Conservation (phyloP, 352 stramenopile genomes). For the Phytopythium helicoides region DNA sequence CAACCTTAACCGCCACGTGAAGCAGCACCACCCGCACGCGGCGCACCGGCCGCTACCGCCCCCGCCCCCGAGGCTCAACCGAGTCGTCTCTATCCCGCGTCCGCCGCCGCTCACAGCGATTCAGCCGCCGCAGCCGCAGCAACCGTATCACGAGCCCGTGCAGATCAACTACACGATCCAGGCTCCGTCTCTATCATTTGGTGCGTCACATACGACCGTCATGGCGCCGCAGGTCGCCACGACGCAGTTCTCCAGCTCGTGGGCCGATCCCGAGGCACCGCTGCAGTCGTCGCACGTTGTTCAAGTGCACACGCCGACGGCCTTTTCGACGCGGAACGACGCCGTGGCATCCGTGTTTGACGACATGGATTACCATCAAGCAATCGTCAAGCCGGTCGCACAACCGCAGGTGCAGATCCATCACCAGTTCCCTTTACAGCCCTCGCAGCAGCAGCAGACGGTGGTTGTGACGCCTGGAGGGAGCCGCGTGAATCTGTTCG, state of each 20-base stretch:
- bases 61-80: slow-evolving; percentile 8
- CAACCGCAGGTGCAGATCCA: slow-evolving; percentile 11
- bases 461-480: neutral
- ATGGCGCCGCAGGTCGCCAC: slow-evolving; percentile 3
- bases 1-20: slow-evolving; percentile 32
- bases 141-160: neutral
- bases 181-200: neutral
- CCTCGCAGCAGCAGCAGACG: neutral
- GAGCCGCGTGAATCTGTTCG: slow-evolving; percentile 21
- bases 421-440: neutral
- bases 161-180: neutral
- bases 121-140: slow-evolving; percentile 6
- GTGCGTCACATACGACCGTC: neutral
- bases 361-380: slow-evolving; percentile 21
- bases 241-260: slow-evolving; percentile 1
- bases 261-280: slow-evolving; percentile 5
- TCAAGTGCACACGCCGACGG: slow-evolving; percentile 6
- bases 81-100: slow-evolving; percentile 6
- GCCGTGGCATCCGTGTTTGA: slow-evolving; percentile 37
- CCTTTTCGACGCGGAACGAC: slow-evolving; percentile 14
- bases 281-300: neutral
- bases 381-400: slow-evolving; percentile 1
- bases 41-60: slow-evolving; percentile 16
- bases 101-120: neutral
- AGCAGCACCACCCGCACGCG: slow-evolving; percentile 35